A percentile compares a stretch with the other conserved stretches of the same genome.
These are phyloP conservation scores for Trichomonascus vanleenenianus DNA, from an alignment of 805 yeast genomes.

Conservation along the genomic window DNA sequence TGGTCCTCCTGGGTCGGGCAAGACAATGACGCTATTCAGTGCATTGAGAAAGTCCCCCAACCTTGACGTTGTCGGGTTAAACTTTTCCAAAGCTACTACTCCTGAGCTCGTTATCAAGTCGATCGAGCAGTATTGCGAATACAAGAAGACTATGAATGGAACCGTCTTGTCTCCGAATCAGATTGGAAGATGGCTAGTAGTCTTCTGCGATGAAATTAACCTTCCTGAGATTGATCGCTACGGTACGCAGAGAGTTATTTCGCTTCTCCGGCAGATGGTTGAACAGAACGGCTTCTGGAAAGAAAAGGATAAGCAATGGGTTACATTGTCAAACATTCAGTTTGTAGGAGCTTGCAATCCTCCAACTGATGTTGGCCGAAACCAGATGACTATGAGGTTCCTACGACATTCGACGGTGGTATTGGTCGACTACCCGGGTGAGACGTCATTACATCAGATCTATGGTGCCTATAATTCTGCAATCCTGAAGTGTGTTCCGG, in stretches of 20 bases:
- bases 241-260: constrained; percentile 66
- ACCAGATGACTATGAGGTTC: constrained; percentile 49
- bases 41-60: constrained; percentile 52
- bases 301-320: constrained; percentile 53
- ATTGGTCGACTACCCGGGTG: constrained; percentile 74
- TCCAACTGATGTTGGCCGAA: constrained; percentile 71
- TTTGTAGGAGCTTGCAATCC: constrained; percentile 97
- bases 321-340: constrained; percentile 53
- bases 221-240: constrained; percentile 64
- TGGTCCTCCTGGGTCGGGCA: constrained; percentile 98
- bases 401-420: constrained; percentile 58
- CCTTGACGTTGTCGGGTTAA: constrained; percentile 57
- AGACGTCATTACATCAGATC: constrained; percentile 53
- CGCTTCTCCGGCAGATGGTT: constrained; percentile 65
- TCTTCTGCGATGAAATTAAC: constrained; percentile 90
- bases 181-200: constrained; percentile 62
- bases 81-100: constrained; percentile 75
- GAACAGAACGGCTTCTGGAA: constrained; percentile 78
- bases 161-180: constrained; percentile 47
- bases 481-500: constrained; percentile 52
- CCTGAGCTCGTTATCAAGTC: constrained; percentile 54
- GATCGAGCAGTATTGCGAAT: constrained; percentile 65
- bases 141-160: constrained; percentile 46
- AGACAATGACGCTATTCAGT: constrained; percentile 80
- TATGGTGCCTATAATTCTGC: constrained; percentile 54